A percentile compares a stretch with the other conserved stretches of the same genome.
Conservation (phyloP, 805 yeast species). For the Candida palmyrensis region DNA sequence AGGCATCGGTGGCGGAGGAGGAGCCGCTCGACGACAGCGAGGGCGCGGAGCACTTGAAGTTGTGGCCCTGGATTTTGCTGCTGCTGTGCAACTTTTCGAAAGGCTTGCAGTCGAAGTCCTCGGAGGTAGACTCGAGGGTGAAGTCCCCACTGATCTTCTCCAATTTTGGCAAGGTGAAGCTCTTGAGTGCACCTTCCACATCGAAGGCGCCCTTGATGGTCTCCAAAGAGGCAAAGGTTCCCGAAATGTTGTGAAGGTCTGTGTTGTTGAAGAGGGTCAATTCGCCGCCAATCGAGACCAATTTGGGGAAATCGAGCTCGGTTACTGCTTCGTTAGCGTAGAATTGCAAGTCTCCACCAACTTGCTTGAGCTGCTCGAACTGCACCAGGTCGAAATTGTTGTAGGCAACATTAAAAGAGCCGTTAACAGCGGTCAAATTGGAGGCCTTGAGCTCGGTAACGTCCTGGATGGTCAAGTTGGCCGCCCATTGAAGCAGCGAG, state of each 20-base stretch:
- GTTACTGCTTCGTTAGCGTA: slow-evolving; percentile 40
- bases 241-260: slow-evolving; percentile 26
- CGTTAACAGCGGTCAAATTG: slow-evolving; percentile 35
- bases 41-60: slow-evolving; percentile 37
- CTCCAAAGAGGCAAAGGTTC: slow-evolving; percentile 22
- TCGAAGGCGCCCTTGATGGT: slow-evolving; percentile 37
- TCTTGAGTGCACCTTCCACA: slow-evolving; percentile 31
- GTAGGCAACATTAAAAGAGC: slow-evolving; percentile 35
- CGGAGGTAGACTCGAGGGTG: slow-evolving; percentile 26
- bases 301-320: slow-evolving; percentile 20
- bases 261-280: slow-evolving; percentile 38
- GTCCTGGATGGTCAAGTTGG: slow-evolving; percentile 42
- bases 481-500: slow-evolving; percentile 34
- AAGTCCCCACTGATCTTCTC: slow-evolving; percentile 39
- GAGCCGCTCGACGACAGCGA: slow-evolving; percentile 14
- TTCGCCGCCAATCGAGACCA: slow-evolving; percentile 37
- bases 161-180: slow-evolving; percentile 35
- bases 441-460: slow-evolving; percentile 23
- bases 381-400: slow-evolving; percentile 30
- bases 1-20: slow-evolving; percentile 7
- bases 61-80: slow-evolving; percentile 38
- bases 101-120: slow-evolving; percentile 32
- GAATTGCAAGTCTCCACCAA: slow-evolving; percentile 37
- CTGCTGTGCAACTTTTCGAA: slow-evolving; percentile 28
- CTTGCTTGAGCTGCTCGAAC: slow-evolving; percentile 24